Percentiles rank a stretch among this genome's conserved stretches.
These are phyloP conservation scores for Trifolium repens DNA, from an alignment of 306 rosid species.

Conservation along the genomic window DNA sequence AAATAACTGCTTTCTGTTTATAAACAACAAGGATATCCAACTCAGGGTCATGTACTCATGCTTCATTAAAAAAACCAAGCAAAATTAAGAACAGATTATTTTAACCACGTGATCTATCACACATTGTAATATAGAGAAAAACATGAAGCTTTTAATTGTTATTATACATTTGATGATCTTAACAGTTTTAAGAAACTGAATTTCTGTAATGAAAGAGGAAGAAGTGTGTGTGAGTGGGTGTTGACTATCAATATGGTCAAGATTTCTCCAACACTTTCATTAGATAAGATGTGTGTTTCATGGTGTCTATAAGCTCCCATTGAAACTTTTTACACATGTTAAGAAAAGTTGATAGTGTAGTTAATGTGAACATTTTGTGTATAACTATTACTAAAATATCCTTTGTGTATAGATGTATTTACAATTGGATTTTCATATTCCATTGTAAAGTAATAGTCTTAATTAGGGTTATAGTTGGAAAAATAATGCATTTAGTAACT, in stretches of 20 bases:
- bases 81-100: slow-evolving; percentile 3
- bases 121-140: slow-evolving; percentile 24
- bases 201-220: slow-evolving; percentile 5
- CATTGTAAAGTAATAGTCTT: no score
- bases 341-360: no score
- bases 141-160: neutral
- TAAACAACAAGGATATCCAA: slow-evolving; percentile 50
- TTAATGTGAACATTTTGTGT: no score
- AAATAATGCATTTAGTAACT: no score
- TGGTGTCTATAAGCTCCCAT: neutral
- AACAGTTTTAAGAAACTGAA: slow-evolving; percentile 16
- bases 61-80: slow-evolving; percentile 28
- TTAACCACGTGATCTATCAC: slow-evolving; percentile 36
- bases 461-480: no score
- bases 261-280: neutral
- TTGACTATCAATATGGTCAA: slow-evolving; percentile 11
- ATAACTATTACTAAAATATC: no score
- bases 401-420: no score
- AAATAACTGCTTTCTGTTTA: slow-evolving; percentile 96
- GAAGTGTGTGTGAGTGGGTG: neutral
- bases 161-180: neutral
- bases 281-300: neutral
- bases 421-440: no score
- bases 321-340: no score
- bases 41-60: slow-evolving; percentile 39